phyloP scores from a whole-genome alignment of 441 rosid species.

The Brassica hybrid region DNA sequence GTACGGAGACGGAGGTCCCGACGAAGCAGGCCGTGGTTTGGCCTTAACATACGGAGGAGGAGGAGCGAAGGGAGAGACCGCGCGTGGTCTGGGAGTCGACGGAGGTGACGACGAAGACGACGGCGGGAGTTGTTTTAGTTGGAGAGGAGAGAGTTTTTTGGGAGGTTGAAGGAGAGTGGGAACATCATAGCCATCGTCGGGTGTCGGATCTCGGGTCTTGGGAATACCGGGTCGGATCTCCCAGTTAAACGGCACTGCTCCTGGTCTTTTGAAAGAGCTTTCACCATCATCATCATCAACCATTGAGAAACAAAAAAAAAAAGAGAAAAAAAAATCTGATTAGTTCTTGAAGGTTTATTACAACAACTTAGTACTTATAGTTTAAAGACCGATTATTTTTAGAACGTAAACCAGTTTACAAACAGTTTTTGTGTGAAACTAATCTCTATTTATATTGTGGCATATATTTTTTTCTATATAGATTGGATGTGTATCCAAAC shows the following conservation, averaged over 20 bases:
- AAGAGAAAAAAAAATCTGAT: no score
- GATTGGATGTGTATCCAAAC: not conserved
- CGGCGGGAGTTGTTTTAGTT: conserved; percentile 24
- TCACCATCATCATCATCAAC: conserved; percentile 44
- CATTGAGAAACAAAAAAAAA: conserved; percentile 10
- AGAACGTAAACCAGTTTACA: conserved; percentile 20
- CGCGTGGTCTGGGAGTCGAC: not conserved
- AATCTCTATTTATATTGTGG: not conserved
- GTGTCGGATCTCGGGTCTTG: conserved; percentile 46
- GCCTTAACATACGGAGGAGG: conserved; percentile 26
- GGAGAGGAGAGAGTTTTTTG: conserved; percentile 28
- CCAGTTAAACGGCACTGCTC: conserved; percentile 88
- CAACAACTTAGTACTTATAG: conserved; percentile 12
- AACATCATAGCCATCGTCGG: not conserved
- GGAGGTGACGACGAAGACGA: not conserved
- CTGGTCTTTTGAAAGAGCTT: conserved; percentile 72
- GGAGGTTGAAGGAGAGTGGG: conserved; percentile 35
- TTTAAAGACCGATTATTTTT: conserved; percentile 22
- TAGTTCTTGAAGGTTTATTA: not conserved
- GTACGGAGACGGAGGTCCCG: conserved; percentile 29
- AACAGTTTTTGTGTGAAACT: conserved; percentile 17
- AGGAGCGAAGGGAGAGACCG: conserved; percentile 38
- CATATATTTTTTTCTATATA: not conserved
- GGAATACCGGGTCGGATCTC: conserved; percentile 96
- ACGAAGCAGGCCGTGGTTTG: conserved; percentile 1